Percentiles rank a stretch among this genome's conserved stretches.
These are phyloP conservation scores for Hortaea sp. DNA, from an alignment of 2,329 filamentous ascomycete genomes.

Conservation along the genomic window DNA sequence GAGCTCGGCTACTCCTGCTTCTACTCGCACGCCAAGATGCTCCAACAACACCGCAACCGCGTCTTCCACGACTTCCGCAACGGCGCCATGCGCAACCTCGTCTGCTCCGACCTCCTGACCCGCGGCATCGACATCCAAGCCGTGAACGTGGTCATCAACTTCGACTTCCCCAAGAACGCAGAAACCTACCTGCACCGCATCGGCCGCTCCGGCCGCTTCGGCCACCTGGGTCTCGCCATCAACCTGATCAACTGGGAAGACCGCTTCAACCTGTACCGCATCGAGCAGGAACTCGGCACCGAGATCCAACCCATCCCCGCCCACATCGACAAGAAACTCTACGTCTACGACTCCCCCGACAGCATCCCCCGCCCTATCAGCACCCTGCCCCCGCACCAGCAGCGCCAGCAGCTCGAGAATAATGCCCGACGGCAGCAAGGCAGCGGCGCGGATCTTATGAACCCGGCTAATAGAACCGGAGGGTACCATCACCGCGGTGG, in stretches of 20 bases:
- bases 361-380: slow-evolving; percentile 78
- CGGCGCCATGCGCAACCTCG: slow-evolving; percentile 92
- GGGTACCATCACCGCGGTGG: slow-evolving; percentile 15
- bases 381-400: slow-evolving; percentile 33
- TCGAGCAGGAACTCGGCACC: slow-evolving; percentile 91
- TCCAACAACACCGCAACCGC: slow-evolving; percentile 90
- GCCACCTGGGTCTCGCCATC: slow-evolving; percentile 92
- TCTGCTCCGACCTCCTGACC: slow-evolving; percentile 93
- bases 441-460: slow-evolving; percentile 24
- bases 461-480: slow-evolving; percentile 25
- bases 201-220: slow-evolving; percentile 92
- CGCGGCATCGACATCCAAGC: slow-evolving; percentile 99
- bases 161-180: slow-evolving; percentile 98
- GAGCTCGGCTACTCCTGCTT: slow-evolving; percentile 99
- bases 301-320: slow-evolving; percentile 95
- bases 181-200: slow-evolving; percentile 98
- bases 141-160: slow-evolving; percentile 99
- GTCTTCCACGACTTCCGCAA: slow-evolving; percentile 99
- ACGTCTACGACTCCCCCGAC: slow-evolving; percentile 95
- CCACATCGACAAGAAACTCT: slow-evolving; percentile 93
- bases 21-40: slow-evolving; percentile 97
- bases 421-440: slow-evolving; percentile 23
- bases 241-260: slow-evolving; percentile 99
- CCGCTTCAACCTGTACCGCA: slow-evolving; percentile 96
- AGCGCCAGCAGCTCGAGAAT: slow-evolving; percentile 16